Percentiles rank a stretch among this genome's conserved stretches.
phyloP scores from a whole-genome alignment of 495 filamentous ascomycete species.

The Penicillium fimorum region DNA sequence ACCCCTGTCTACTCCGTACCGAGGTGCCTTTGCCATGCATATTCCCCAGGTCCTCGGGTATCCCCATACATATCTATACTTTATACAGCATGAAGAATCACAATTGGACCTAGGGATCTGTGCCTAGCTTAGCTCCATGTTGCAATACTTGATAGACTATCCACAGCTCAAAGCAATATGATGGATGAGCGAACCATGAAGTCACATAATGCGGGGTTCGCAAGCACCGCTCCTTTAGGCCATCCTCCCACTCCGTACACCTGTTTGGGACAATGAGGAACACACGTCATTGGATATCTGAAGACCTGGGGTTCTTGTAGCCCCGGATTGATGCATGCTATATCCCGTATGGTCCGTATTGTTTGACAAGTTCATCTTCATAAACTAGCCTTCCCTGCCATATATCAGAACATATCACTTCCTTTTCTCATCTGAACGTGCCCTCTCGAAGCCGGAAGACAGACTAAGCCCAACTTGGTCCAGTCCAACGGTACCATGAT shows the following conservation, averaged over 20 bases:
- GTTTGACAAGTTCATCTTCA: background rate
- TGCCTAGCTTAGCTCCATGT: background rate
- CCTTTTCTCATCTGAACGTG: background rate
- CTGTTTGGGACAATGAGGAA: background rate
- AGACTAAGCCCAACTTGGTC: background rate
- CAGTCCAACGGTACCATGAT: slow-evolving; percentile 31
- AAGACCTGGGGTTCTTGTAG: background rate
- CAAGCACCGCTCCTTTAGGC: slow-evolving; percentile 33
- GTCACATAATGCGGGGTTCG: slow-evolving; percentile 28
- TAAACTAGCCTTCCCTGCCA: background rate
- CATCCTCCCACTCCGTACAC: background rate
- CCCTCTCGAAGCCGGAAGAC: background rate
- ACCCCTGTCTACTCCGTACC: background rate
- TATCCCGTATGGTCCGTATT: background rate
- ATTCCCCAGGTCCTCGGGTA: slow-evolving; percentile 3
- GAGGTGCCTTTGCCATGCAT: slow-evolving; percentile 1
- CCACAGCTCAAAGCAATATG: no score
- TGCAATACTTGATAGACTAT: background rate
- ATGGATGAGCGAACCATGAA: slow-evolving; percentile 7
- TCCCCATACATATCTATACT: background rate
- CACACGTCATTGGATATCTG: background rate
- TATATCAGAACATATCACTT: no score
- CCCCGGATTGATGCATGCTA: background rate
- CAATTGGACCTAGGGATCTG: background rate
- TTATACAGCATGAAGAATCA: background rate